These are phyloP conservation scores for Candida koratica DNA, from an alignment of 805 yeast species.

Conservation along the genomic window DNA sequence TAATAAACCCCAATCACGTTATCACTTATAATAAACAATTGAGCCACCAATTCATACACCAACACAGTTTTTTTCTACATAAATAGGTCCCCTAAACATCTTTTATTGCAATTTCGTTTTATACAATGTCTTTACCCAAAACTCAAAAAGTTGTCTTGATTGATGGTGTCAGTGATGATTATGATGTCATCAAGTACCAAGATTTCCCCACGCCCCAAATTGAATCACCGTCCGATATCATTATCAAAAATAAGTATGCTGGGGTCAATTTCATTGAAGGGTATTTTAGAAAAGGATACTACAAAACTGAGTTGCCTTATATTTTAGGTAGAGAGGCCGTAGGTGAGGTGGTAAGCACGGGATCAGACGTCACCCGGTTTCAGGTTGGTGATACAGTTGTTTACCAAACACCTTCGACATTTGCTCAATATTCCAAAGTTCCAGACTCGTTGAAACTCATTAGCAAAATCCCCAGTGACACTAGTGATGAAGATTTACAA, in stretches of 20 bases:
- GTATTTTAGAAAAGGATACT: slow-evolving; percentile 77
- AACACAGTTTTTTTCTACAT: too few relatives aligned
- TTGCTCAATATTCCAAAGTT: slow-evolving; percentile 69
- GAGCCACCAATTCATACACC: too few relatives aligned
- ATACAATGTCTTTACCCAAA: slow-evolving; percentile 43
- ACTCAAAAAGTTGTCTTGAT: slow-evolving; percentile 55
- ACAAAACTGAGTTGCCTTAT: slow-evolving; percentile 50
- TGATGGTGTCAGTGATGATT: slow-evolving; percentile 50
- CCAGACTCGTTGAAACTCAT: slow-evolving; percentile 31
- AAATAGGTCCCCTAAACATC: too few relatives aligned
- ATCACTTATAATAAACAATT: too few relatives aligned
- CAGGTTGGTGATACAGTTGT: slow-evolving; percentile 71
- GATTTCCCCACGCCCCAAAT: slow-evolving; percentile 60
- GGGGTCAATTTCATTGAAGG: slow-evolving; percentile 84
- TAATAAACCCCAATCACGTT: too few relatives aligned
- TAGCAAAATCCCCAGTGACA: slow-evolving; percentile 46
- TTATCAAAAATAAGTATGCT: slow-evolving; percentile 68
- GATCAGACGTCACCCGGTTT: slow-evolving; percentile 50
- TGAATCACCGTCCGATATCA: slow-evolving; percentile 47
- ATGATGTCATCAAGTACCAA: slow-evolving; percentile 55
- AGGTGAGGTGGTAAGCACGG: slow-evolving; percentile 66
- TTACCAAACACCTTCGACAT: slow-evolving; percentile 48
- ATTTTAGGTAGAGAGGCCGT: slow-evolving; percentile 71
- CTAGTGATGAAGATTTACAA: slow-evolving; percentile 48
- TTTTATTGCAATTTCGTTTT: too few relatives aligned